Evolutionary conservation across 345 rosid genomes (phyloP).

Genomic region (Garcia nutans): DNA sequence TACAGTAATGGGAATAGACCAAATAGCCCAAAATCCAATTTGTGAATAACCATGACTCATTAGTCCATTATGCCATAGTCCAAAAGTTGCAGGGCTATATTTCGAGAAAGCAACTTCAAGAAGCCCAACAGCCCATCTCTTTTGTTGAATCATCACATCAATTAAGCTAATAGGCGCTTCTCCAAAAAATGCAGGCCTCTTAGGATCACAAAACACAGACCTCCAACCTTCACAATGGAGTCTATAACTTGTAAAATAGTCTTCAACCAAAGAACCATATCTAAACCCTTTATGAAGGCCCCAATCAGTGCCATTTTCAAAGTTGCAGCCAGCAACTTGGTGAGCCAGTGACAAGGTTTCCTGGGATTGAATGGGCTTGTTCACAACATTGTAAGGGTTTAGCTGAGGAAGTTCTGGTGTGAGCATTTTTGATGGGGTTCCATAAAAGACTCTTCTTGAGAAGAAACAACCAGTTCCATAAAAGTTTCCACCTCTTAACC

Average conservation of each 20-base stretch:
- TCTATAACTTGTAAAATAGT: constrained; percentile 53
- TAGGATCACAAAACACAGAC: constrained; percentile 53
- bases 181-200: constrained; percentile 58
- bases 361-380: background rate
- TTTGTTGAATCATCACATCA: constrained; percentile 51
- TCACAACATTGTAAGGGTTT: background rate
- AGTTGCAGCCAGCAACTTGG: background rate
- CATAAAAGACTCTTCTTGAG: background rate
- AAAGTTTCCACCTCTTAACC: background rate
- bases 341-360: background rate
- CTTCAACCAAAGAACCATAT: constrained; percentile 78
- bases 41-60: constrained; percentile 42
- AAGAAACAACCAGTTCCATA: background rate
- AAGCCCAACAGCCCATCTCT: constrained; percentile 68
- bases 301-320: background rate
- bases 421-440: background rate
- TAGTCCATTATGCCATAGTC: constrained; percentile 41
- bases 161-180: constrained; percentile 48
- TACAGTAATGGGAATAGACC: constrained; percentile 41
- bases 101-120: constrained; percentile 47
- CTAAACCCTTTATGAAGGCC: constrained; percentile 47
- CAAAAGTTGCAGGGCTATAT: constrained; percentile 48
- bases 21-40: constrained; percentile 48
- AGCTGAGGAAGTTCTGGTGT: background rate
- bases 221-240: constrained; percentile 72